Evolutionary conservation across 176 grass and related monocot genomes (phyloP).

Genomic region (Poa annua): DNA sequence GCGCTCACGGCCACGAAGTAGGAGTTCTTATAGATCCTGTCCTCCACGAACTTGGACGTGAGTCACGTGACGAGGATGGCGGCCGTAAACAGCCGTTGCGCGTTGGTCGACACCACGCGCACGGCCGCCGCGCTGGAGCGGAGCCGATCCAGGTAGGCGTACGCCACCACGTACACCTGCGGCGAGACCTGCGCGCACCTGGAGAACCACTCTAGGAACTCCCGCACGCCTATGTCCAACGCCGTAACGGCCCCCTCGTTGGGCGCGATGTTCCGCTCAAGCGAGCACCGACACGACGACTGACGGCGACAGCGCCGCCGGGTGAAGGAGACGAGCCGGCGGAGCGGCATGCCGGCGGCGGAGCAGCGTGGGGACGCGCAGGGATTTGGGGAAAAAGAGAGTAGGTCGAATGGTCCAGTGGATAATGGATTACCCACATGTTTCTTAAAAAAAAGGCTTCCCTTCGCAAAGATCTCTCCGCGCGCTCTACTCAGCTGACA

Average conservation of each 20-base stretch:
- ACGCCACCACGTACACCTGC: conserved; percentile 86
- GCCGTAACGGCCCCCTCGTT: conserved; percentile 53
- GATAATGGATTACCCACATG: too few relatives aligned
- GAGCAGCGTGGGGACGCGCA: too few relatives aligned
- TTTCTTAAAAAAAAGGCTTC: too few relatives aligned
- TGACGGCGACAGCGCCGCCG: conserved; percentile 39
- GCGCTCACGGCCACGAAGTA: conserved; percentile 69
- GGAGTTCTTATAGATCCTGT: conserved; percentile 83
- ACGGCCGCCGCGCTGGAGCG: conserved; percentile 49
- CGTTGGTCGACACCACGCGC: conserved; percentile 60
- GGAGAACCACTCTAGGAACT: conserved; percentile 72
- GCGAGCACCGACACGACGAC: conserved; percentile 78
- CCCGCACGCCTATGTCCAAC: conserved; percentile 68
- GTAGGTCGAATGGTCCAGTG: too few relatives aligned
- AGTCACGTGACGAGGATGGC: conserved; percentile 82
- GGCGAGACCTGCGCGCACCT: conserved; percentile 68
- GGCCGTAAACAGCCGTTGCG: conserved; percentile 72
- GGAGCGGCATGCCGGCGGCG: too few relatives aligned
- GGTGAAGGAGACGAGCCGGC: too few relatives aligned
- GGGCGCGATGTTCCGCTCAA: conserved; percentile 70
- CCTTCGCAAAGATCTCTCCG: too few relatives aligned
- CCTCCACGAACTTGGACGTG: conserved; percentile 96
- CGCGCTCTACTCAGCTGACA: too few relatives aligned
- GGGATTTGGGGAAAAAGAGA: too few relatives aligned
- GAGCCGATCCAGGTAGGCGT: conserved; percentile 90